phyloP scores from a whole-genome alignment of 495 filamentous ascomycete genomes.

The Penicillium lagena region DNA sequence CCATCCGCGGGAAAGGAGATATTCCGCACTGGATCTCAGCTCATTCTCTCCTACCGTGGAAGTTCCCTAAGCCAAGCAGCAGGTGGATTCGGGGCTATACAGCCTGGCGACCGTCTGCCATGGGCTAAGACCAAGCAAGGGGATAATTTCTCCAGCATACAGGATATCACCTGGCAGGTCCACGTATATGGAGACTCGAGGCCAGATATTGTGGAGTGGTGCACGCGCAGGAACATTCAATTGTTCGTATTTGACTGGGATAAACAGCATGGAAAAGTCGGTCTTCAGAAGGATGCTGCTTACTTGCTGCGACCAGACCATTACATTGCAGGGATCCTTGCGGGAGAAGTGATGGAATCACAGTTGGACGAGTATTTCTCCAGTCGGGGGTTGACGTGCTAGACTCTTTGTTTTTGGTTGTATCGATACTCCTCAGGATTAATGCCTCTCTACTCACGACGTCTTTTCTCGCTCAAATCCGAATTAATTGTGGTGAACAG shows the following conservation, averaged over 20 bases:
- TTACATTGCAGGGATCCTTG: constrained; percentile 26
- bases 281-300: constrained; percentile 16
- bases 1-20: constrained; percentile 7
- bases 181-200: constrained; percentile 24
- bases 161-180: constrained; percentile 25
- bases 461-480: no score
- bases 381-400: constrained; percentile 3
- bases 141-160: constrained; percentile 27
- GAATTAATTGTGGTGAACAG: no score
- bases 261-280: constrained; percentile 12
- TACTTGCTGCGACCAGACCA: constrained; percentile 32
- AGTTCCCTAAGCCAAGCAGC: constrained; percentile 12
- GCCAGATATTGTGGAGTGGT: constrained; percentile 21
- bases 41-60: constrained; percentile 22
- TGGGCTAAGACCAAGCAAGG: constrained; percentile 20
- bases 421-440: no score
- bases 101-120: constrained; percentile 29
- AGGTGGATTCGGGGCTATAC: constrained; percentile 8
- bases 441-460: no score
- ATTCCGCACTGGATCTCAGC: constrained; percentile 25
- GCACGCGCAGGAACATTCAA: constrained; percentile 10
- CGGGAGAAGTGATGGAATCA: constrained; percentile 1
- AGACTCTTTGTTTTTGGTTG: neutral
- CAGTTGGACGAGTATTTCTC: constrained; percentile 13
- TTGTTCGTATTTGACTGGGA: constrained; percentile 22